A percentile compares a stretch with the other conserved stretches of the same genome.
These are phyloP conservation scores for Colletotrichum musae DNA, from an alignment of 2,329 filamentous ascomycete genomes.

Conservation along the genomic window DNA sequence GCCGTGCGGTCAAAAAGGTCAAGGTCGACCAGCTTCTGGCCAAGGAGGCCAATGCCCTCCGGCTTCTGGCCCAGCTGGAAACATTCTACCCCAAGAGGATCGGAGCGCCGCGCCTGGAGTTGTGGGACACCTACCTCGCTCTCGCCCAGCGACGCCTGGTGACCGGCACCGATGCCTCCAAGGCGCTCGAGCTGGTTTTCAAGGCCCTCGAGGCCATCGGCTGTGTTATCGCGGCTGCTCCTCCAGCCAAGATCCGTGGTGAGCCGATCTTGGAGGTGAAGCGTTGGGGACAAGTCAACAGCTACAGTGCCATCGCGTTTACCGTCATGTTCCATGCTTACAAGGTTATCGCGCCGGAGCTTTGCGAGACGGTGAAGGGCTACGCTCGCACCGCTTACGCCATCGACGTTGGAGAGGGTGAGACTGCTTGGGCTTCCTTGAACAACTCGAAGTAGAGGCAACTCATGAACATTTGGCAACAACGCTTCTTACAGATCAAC, in stretches of 20 bases:
- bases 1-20: too few relatives aligned
- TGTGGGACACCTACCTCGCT: constrained; percentile 44
- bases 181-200: constrained; percentile 43
- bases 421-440: not conserved
- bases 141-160: constrained; percentile 29
- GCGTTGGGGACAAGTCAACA: constrained; percentile 44
- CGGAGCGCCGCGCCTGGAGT: constrained; percentile 37
- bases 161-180: not conserved
- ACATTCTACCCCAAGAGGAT: constrained; percentile 42
- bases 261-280: constrained; percentile 40
- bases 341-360: constrained; percentile 43
- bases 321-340: constrained; percentile 41
- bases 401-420: constrained; percentile 47
- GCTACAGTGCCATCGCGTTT: constrained; percentile 37
- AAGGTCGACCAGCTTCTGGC: not conserved
- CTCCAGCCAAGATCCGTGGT: constrained; percentile 9
- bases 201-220: constrained; percentile 47
- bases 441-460: not conserved
- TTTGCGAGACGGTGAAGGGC: constrained; percentile 39
- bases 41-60: constrained; percentile 28
- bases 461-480: too few relatives aligned
- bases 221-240: constrained; percentile 43
- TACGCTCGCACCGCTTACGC: constrained; percentile 45
- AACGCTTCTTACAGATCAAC: too few relatives aligned
- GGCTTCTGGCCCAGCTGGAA: constrained; percentile 42